Conservation (phyloP, 1,139 yeast species). For the Debaryomyces udenii region DNA sequence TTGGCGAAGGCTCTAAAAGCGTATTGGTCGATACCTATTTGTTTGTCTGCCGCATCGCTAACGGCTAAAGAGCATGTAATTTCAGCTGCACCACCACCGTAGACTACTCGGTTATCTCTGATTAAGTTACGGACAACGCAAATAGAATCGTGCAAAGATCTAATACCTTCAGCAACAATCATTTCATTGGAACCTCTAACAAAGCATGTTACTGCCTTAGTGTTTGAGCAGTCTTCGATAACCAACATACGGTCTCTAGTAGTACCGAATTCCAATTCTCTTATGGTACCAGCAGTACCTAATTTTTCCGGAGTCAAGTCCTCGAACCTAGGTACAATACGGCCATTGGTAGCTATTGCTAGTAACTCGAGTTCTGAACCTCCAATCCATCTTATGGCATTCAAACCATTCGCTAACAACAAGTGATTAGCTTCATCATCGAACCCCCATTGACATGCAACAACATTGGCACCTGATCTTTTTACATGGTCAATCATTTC, state of each 20-base stretch:
- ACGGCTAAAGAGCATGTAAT: slow-evolving; percentile 91
- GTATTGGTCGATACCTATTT: slow-evolving; percentile 94
- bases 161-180: slow-evolving; percentile 95
- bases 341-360: slow-evolving; percentile 96
- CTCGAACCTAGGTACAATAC: slow-evolving; percentile 96
- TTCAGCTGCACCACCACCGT: slow-evolving; percentile 99
- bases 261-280: slow-evolving; percentile 93
- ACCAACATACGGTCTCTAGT: slow-evolving; percentile 96
- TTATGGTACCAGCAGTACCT: slow-evolving; percentile 83
- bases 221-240: slow-evolving; percentile 85
- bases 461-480: slow-evolving; percentile 91
- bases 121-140: slow-evolving; percentile 97
- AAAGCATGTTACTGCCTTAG: slow-evolving; percentile 91
- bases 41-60: slow-evolving; percentile 87
- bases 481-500: slow-evolving; percentile 90
- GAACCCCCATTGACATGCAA: slow-evolving; percentile 99
- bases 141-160: slow-evolving; percentile 95
- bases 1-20: slow-evolving; percentile 94
- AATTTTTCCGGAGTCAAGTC: slow-evolving; percentile 81
- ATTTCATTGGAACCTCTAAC: slow-evolving; percentile 95
- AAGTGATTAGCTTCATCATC: slow-evolving; percentile 98
- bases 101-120: slow-evolving; percentile 89
- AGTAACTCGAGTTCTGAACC: slow-evolving; percentile 95
- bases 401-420: slow-evolving; percentile 80
- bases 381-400: slow-evolving; percentile 99